Evolutionary conservation across 163 green algal species (phyloP), one percentile per base, ranked within the genome.

Genomic region (Chloromonas sp.): DNA sequence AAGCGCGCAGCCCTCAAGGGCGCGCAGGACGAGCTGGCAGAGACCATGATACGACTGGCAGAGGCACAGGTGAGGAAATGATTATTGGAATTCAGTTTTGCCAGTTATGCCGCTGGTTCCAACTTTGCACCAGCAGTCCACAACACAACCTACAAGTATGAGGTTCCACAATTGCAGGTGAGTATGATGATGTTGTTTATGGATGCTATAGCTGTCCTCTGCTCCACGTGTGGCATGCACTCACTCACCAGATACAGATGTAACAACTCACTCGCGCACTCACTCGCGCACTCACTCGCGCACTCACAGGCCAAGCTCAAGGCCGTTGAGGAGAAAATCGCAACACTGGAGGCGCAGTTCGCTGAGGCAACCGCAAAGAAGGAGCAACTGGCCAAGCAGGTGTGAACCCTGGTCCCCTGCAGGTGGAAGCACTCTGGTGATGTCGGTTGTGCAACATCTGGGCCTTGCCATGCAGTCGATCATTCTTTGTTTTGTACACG

Each of bases 351-450:
- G 86, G 71, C 86, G 2, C 84, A 93, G 57, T 94, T 93, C 83
- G 85, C 88, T 60, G 92, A 94, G 81, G 93, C 94, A 58, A 91
- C 90, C 0, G 89, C 86, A n/a, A 97, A 96, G 90, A 96, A 96
- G 89, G 88, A 90, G 13, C 87, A 88, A 13, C 87, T 97, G 59
- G 89, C 91, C 15, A 87, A 92, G 82, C 91, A 97, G 86, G 91
- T 94, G 58, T n/a, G 36, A 36, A 36, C 36, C 36, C 36, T 36
- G 36, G 36, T 36, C 36, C 36, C 36, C 36, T 36, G 36, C 36
- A 36, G 36, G 36, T 36, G 36, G 36, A 36, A 36, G 36, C 36
- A 36, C 36, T 36, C 36, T 36, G 36, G 36, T 36, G 36, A 36
- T 36, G 36, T 36, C 36, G 36, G 36, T 36, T 36, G 36, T 36